Evolutionary conservation across 1,139 yeast genomes (phyloP).

Genomic region (Candida sojae): DNA sequence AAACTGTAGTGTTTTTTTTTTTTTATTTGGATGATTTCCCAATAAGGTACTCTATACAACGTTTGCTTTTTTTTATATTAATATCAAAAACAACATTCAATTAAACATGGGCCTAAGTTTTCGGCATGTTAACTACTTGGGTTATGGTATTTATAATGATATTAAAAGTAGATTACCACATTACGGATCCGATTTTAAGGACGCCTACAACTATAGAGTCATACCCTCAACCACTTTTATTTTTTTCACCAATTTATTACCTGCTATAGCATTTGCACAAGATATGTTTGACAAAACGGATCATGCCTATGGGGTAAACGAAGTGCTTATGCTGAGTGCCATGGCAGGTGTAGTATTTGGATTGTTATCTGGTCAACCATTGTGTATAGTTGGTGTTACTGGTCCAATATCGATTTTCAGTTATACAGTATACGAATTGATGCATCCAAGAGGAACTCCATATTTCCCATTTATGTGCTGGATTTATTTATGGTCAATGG

Average conservation of each 20-base stretch:
- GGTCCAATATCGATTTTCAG: slow-evolving; percentile 93
- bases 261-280: slow-evolving; percentile 96
- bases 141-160: slow-evolving; percentile 61
- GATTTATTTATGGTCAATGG: slow-evolving; percentile 91
- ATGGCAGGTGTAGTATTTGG: slow-evolving; percentile 91
- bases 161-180: slow-evolving; percentile 59
- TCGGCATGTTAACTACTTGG: slow-evolving; percentile 29
- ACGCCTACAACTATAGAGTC: slow-evolving; percentile 85
- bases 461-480: slow-evolving; percentile 95
- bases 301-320: slow-evolving; percentile 88
- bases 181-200: slow-evolving; percentile 76
- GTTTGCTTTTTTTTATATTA: too few relatives aligned
- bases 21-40: neutral
- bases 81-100: neutral
- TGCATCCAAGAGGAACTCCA: slow-evolving; percentile 63
- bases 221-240: slow-evolving; percentile 81
- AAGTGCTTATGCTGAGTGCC: slow-evolving; percentile 79
- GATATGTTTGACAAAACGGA: slow-evolving; percentile 93
- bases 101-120: slow-evolving; percentile 13
- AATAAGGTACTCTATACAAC: too few relatives aligned
- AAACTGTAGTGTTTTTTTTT: neutral
- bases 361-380: slow-evolving; percentile 81
- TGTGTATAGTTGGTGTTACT: slow-evolving; percentile 96
- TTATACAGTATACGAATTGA: slow-evolving; percentile 84
- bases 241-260: slow-evolving; percentile 85